These are phyloP conservation scores for Erythrophleum fordii DNA, from an alignment of 306 rosid genomes.

Conservation along the genomic window DNA sequence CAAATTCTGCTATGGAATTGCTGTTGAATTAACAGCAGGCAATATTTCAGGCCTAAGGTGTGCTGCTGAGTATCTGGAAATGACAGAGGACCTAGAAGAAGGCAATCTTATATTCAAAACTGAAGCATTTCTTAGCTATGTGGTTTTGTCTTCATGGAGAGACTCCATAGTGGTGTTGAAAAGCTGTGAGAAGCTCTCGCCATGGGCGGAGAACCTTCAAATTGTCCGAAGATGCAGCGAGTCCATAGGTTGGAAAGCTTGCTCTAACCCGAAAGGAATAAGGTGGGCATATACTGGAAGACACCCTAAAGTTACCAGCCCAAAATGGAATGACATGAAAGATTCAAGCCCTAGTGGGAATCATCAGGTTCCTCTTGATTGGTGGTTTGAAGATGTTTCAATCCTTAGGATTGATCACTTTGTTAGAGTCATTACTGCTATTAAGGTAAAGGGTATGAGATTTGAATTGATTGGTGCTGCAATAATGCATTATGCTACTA, in stretches of 20 bases:
- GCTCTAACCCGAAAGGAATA: slow-evolving; percentile 95
- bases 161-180: slow-evolving; percentile 92
- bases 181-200: slow-evolving; percentile 94
- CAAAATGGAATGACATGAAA: slow-evolving; percentile 81
- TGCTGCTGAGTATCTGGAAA: slow-evolving; percentile 91
- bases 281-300: slow-evolving; percentile 96
- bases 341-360: slow-evolving; percentile 81
- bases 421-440: slow-evolving; percentile 92
- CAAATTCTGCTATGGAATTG: slow-evolving; percentile 88
- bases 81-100: slow-evolving; percentile 97
- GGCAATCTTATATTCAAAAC: slow-evolving; percentile 98
- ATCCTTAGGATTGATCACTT: slow-evolving; percentile 95
- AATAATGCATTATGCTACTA: slow-evolving; percentile 75
- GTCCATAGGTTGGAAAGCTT: slow-evolving; percentile 98
- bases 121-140: slow-evolving; percentile 97
- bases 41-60: slow-evolving; percentile 96
- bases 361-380: slow-evolving; percentile 85
- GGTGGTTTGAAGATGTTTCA: slow-evolving; percentile 99
- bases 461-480: slow-evolving; percentile 84
- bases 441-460: slow-evolving; percentile 94
- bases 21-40: slow-evolving; percentile 89
- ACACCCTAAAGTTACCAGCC: slow-evolving; percentile 67
- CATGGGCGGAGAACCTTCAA: slow-evolving; percentile 97
- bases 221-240: slow-evolving; percentile 94
- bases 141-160: slow-evolving; percentile 95